Evolutionary conservation across 495 filamentous ascomycete genomes (phyloP).

Genomic region (Patellaria atrata): DNA sequence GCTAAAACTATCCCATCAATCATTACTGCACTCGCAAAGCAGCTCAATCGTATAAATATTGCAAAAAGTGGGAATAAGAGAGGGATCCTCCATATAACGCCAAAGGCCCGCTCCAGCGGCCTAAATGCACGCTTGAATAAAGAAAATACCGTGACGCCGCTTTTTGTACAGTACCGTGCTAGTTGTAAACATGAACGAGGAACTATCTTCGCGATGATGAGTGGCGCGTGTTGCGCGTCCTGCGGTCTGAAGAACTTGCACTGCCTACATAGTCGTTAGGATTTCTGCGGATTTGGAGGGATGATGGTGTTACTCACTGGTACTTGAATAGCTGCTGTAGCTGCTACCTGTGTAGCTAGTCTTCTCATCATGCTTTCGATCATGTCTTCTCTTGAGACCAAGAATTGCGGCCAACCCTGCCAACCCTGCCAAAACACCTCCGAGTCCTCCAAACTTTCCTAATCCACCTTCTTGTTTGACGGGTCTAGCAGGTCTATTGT

Average conservation of each 20-base stretch:
- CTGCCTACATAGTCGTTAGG: conserved; percentile 21
- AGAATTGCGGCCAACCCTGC: conserved; percentile 55
- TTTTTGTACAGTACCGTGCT: no score
- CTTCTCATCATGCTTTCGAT: conserved; percentile 34
- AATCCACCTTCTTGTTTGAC: conserved; percentile 39
- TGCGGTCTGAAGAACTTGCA: conserved; percentile 26
- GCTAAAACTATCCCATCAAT: no score
- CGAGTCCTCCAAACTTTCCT: conserved; percentile 40
- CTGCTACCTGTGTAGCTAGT: conserved; percentile 18
- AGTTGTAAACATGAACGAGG: no score
- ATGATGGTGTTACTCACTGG: conserved; percentile 20
- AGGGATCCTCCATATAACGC: no score
- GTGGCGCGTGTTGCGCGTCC: conserved; percentile 24
- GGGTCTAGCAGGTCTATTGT: conserved; percentile 28
- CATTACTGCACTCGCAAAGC: no score
- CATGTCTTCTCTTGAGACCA: conserved; percentile 53
- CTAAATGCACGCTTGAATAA: no score
- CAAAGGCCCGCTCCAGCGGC: no score
- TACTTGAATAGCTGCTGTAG: conserved; percentile 26
- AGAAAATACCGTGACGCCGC: no score
- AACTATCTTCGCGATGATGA: conserved; percentile 20
- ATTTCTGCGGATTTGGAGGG: background rate
- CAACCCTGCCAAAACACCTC: conserved; percentile 43
- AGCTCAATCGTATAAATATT: no score
- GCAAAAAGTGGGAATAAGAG: no score